These are phyloP conservation scores for Clitoria ternatea DNA, from an alignment of 306 rosid species.

Conservation along the genomic window DNA sequence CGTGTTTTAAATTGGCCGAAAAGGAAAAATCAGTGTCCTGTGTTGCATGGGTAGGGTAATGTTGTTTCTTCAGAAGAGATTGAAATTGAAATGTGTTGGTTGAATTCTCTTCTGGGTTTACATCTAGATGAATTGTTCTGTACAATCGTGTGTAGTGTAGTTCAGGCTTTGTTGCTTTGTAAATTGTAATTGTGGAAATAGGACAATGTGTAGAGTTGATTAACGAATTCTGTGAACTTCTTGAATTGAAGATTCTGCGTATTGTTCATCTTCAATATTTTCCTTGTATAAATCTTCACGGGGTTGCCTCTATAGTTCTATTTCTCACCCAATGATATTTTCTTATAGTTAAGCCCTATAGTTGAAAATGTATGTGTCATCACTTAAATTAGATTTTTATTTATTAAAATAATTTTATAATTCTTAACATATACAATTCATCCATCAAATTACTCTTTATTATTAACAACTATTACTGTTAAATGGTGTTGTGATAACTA, in stretches of 20 bases:
- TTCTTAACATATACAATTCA: too few relatives aligned
- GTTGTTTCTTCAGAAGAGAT: neutral
- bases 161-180: neutral
- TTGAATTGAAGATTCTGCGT: neutral
- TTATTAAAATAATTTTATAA: too few relatives aligned
- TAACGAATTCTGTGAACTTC: neutral
- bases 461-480: too few relatives aligned
- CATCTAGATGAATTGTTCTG: conserved; percentile 3
- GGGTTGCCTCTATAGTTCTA: neutral
- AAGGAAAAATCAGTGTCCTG: too few relatives aligned
- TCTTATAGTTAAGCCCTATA: too few relatives aligned
- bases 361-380: too few relatives aligned
- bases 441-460: too few relatives aligned
- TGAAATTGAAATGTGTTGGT: neutral
- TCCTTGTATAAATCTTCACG: neutral
- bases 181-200: neutral
- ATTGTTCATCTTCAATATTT: neutral
- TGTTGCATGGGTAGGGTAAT: conserved; percentile 25
- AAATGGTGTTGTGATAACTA: too few relatives aligned
- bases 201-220: neutral
- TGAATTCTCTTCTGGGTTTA: neutral
- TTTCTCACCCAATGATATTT: too few relatives aligned
- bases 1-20: too few relatives aligned
- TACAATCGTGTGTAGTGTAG: conserved; percentile 28
- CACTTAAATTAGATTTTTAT: too few relatives aligned